phyloP scores from a whole-genome alignment of 768 basidiomycete genomes.

The Hemileccinum rubropunctum region DNA sequence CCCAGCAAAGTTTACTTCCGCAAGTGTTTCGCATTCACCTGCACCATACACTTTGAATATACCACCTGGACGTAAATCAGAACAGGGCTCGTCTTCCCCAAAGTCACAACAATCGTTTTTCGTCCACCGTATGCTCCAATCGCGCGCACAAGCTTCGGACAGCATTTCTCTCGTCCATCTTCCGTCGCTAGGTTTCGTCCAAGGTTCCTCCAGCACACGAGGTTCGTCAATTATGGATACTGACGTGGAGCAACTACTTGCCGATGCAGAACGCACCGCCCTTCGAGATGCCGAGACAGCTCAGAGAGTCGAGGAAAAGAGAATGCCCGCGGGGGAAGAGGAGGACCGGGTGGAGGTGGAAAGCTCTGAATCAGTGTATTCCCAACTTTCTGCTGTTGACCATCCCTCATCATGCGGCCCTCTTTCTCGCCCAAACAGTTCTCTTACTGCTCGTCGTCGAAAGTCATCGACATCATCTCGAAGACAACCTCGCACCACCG shows the following conservation, averaged over 20 bases:
- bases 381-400: slow-evolving; percentile 25
- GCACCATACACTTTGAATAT: neutral
- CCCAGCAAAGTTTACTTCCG: slow-evolving; percentile 2
- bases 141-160: slow-evolving; percentile 19
- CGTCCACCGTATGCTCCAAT: slow-evolving; percentile 19
- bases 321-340: neutral
- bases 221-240: neutral
- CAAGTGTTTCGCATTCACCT: neutral
- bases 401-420: slow-evolving; percentile 6
- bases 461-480: slow-evolving; percentile 12
- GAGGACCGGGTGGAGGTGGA: neutral
- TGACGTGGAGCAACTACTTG: slow-evolving; percentile 14
- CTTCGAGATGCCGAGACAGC: slow-evolving; percentile 11
- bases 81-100: neutral
- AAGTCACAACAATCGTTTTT: slow-evolving; percentile 9
- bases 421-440: neutral
- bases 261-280: slow-evolving; percentile 13
- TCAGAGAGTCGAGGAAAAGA: neutral
- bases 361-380: slow-evolving; percentile 19
- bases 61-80: slow-evolving; percentile 5
- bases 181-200: slow-evolving; percentile 2
- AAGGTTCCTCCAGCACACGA: slow-evolving; percentile 6
- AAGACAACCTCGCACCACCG: slow-evolving; percentile 1
- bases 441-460: slow-evolving; percentile 1
- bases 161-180: neutral